These are phyloP conservation scores for Trichoderma aggressivum DNA, from an alignment of 2,329 filamentous ascomycete genomes.

Conservation along the genomic window DNA sequence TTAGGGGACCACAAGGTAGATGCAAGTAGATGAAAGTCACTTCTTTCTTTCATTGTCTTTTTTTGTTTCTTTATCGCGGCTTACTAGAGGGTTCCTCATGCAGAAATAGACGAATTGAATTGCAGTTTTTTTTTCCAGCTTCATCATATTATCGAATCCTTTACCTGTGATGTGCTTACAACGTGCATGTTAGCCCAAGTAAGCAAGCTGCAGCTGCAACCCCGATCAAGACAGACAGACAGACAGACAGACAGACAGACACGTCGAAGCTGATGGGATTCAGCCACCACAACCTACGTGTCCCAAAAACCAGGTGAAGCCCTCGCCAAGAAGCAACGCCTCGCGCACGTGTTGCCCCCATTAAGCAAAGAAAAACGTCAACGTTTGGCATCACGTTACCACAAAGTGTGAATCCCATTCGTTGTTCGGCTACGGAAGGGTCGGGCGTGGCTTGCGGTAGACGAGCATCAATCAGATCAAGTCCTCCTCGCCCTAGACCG, in stretches of 20 bases:
- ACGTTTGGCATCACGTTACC: conserved; percentile 11
- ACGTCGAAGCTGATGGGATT: neutral
- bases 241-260: no score
- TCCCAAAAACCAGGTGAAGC: neutral
- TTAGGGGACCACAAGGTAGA: neutral
- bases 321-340: neutral
- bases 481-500: neutral
- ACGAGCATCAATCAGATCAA: conserved; percentile 5
- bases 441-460: conserved; percentile 14
- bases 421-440: conserved; percentile 3
- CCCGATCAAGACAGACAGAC: neutral
- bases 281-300: neutral
- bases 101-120: neutral
- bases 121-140: neutral
- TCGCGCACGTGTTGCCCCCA: neutral
- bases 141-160: neutral
- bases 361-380: neutral
- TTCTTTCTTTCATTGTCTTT: neutral
- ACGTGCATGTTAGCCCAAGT: neutral
- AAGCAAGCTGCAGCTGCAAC: neutral
- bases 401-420: neutral
- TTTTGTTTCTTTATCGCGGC: neutral
- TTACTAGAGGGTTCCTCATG: neutral
- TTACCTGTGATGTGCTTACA: neutral
- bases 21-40: conserved; percentile 7